Evolutionary conservation across 495 filamentous ascomycete species (phyloP), one percentile per base, ranked within the genome.

Genomic region (Talaromyces liani): DNA sequence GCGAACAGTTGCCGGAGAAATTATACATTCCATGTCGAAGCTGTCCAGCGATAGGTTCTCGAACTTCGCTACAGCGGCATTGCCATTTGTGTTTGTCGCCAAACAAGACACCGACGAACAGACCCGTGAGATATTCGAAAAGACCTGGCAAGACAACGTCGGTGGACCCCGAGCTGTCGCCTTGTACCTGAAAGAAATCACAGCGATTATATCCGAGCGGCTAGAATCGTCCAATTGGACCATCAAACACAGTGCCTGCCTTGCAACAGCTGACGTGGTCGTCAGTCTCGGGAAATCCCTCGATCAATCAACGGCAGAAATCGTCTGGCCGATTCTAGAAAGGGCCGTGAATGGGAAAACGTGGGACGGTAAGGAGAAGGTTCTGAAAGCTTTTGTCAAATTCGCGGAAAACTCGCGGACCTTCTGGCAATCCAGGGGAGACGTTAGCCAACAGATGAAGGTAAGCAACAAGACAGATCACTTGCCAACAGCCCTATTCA

Each of bases 351-450:
- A 83, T 16, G 88, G 95, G 22, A 97, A 95, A 76, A 96, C 92
- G 4, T 98, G 96, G 84, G 86, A 90, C 9, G 92, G 91, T 8
- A 98, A 98, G 75, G 94, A 97, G 73, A 87, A 84, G 63, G 86
- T 98, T 56, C 77, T 98, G n/a, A 81, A 86, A 63, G 88, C 90
- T n/a, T 88, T 96, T 71, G 87, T 91, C 12, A 85, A 84, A 62
- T 92, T 97, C 67, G 84, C 87, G 2, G 77, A 82, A 58, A 84
- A 87, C 60, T 82, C 78, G 12, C 82, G 79, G 68, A 76, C 69
- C 14, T 68, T 90, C 24, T 92, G 90, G 84, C 69, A 71, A 36
- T 72, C 69, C 12, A 80, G 87, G 36, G 65, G 72, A 22, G 73
- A 77, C 57, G 69, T 85, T 6, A 70, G 71, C 49, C 73, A 78